A percentile compares a stretch with the other conserved stretches of the same genome.
These are phyloP conservation scores for Pisolithus albus DNA, from an alignment of 768 basidiomycete species.

Conservation along the genomic window DNA sequence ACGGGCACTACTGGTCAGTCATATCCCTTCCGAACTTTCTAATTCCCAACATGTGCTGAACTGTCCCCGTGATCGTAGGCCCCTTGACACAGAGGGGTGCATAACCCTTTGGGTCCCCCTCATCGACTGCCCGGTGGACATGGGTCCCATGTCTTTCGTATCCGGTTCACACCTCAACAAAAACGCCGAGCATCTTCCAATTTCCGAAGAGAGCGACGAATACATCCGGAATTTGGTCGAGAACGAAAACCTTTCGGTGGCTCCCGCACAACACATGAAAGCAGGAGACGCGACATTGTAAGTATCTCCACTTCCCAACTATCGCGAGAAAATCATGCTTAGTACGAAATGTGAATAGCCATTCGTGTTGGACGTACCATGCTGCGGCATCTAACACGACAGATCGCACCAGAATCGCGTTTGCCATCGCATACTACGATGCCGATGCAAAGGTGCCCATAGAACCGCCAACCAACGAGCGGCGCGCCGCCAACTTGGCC, in stretches of 20 bases:
- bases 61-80: neutral
- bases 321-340: neutral
- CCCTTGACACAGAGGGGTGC: conserved; percentile 4
- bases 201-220: conserved; percentile 1
- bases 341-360: neutral
- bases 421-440: conserved; percentile 1
- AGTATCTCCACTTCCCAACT: neutral
- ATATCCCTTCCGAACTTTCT: neutral
- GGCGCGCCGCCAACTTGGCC: conserved; percentile 4
- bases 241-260: neutral
- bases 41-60: neutral
- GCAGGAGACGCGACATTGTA: neutral
- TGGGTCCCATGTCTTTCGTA: conserved; percentile 6
- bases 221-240: conserved; percentile 2
- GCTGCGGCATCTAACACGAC: conserved; percentile 2
- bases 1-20: conserved; percentile 1
- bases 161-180: conserved; percentile 1
- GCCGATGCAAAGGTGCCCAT: conserved; percentile 1
- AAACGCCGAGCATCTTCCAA: conserved; percentile 1
- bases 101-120: conserved; percentile 3
- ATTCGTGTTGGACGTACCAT: conserved; percentile 6
- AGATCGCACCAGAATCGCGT: neutral
- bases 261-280: conserved; percentile 2
- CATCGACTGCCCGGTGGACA: conserved; percentile 4
- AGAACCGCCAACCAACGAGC: neutral